Conservation (phyloP, 352 stramenopile species). For the Globisporangium nagaii region DNA sequence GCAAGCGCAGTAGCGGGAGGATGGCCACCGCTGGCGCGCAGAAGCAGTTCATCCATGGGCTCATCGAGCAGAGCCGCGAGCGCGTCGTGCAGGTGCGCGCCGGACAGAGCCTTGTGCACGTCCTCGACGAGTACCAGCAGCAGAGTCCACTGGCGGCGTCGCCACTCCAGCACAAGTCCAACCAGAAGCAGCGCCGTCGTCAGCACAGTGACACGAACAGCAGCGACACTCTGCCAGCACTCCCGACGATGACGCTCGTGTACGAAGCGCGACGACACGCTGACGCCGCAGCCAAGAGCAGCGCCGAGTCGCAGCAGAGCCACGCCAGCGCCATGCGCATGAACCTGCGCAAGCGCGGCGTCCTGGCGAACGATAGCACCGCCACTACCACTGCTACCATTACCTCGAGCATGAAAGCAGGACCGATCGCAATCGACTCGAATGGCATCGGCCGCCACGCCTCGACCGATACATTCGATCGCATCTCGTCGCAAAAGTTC, state of each 20-base stretch:
- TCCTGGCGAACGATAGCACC: slow-evolving; percentile 1
- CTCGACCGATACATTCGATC: not conserved
- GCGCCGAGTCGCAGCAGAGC: not conserved
- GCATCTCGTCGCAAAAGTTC: slow-evolving; percentile 26
- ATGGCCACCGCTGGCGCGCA: slow-evolving; percentile 12
- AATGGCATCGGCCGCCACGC: not conserved
- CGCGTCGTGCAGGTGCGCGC: slow-evolving; percentile 50
- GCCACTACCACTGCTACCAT: not conserved
- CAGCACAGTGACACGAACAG: not conserved
- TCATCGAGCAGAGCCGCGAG: slow-evolving; percentile 56
- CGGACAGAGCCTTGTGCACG: slow-evolving; percentile 34
- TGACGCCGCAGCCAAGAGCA: not conserved
- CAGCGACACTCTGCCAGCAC: not conserved
- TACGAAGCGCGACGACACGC: slow-evolving; percentile 2
- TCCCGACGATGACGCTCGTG: slow-evolving; percentile 12
- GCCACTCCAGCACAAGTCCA: not conserved
- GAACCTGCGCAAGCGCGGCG: slow-evolving; percentile 15
- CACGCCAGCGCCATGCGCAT: slow-evolving; percentile 9
- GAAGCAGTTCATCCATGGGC: slow-evolving; percentile 46
- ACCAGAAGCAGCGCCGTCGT: not conserved
- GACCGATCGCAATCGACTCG: too few species aligned
- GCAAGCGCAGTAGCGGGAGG: too few species aligned
- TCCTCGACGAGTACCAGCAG: slow-evolving; percentile 19
- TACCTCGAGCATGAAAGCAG: not conserved
- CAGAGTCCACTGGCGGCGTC: not conserved